A percentile compares a stretch with the other conserved stretches of the same genome.
phyloP scores from a whole-genome alignment of 345 rosid genomes.

The Diplotaxis tenuifolia region DNA sequence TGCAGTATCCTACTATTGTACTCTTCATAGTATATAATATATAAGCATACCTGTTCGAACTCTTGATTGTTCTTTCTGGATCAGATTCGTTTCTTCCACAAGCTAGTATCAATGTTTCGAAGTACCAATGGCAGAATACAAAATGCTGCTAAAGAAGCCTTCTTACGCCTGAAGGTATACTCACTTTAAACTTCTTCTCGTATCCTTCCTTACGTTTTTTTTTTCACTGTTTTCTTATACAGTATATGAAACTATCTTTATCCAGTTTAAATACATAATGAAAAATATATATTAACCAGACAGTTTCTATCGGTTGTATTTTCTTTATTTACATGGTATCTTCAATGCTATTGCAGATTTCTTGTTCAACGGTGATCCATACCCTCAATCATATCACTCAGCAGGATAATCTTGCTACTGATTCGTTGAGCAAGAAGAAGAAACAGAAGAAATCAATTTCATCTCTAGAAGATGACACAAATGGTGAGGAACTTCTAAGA shows the following conservation, averaged over 20 bases:
- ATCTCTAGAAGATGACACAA: conserved; percentile 32
- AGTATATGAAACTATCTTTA: not conserved
- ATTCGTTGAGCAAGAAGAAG: conserved; percentile 53
- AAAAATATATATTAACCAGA: not conserved
- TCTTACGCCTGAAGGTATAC: conserved; percentile 70
- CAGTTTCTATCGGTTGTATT: conserved; percentile 8
- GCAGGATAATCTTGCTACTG: conserved; percentile 37
- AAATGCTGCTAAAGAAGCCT: conserved; percentile 67
- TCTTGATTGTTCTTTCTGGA: conserved; percentile 30
- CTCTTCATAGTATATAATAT: not conserved
- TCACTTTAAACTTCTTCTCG: not conserved
- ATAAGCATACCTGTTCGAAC: not conserved
- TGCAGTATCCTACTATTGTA: not conserved
- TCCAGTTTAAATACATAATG: not conserved
- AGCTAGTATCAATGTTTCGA: conserved; percentile 58
- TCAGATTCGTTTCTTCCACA: conserved; percentile 64
- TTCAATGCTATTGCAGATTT: conserved; percentile 53
- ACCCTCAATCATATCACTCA: conserved; percentile 50
- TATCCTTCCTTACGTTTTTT: not conserved
- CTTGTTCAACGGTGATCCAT: conserved; percentile 54
- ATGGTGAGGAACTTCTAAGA: conserved; percentile 32
- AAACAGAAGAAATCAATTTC: conserved; percentile 54
- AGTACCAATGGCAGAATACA: conserved; percentile 58
- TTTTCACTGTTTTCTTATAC: not conserved
- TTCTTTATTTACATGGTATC: conserved; percentile 4